phyloP scores from a whole-genome alignment of 371 early-diverging fungal species.

The Rhizopus arrhizus region DNA sequence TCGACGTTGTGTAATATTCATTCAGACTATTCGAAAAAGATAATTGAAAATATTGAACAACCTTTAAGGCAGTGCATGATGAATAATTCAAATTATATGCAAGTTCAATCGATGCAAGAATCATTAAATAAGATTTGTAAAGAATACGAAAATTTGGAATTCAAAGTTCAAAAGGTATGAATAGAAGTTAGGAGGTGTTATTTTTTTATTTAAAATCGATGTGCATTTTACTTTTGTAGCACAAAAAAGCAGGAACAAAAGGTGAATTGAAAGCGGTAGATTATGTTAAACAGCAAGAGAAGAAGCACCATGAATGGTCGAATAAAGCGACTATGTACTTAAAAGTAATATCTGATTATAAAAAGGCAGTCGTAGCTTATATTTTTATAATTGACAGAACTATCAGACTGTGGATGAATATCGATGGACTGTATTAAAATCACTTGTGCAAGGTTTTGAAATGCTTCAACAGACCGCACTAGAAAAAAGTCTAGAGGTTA shows the following conservation, averaged over 20 bases:
- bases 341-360: conserved; percentile 26
- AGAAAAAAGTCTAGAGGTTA: conserved; percentile 31
- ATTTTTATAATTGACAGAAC: background rate
- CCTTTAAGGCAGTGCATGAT: conserved; percentile 19
- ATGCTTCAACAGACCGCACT: conserved; percentile 50
- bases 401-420: conserved; percentile 40
- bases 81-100: conserved; percentile 11
- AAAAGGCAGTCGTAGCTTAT: background rate
- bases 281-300: conserved; percentile 29
- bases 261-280: conserved; percentile 33
- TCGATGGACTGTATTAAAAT: conserved; percentile 46
- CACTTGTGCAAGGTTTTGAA: conserved; percentile 44
- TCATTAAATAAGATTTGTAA: conserved; percentile 10
- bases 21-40: conserved; percentile 18
- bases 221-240: background rate
- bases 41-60: conserved; percentile 21
- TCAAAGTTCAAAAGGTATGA: conserved; percentile 7
- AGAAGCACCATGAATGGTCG: conserved; percentile 40
- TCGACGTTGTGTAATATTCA: conserved; percentile 19
- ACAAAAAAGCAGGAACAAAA: conserved; percentile 25
- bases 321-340: conserved; percentile 48
- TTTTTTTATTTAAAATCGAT: too few species aligned
- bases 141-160: conserved; percentile 17
- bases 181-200: too few species aligned
- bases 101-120: conserved; percentile 14